Evolutionary conservation across 2,329 filamentous ascomycete species (phyloP).

Genomic region (Dactylellina drechsleri): DNA sequence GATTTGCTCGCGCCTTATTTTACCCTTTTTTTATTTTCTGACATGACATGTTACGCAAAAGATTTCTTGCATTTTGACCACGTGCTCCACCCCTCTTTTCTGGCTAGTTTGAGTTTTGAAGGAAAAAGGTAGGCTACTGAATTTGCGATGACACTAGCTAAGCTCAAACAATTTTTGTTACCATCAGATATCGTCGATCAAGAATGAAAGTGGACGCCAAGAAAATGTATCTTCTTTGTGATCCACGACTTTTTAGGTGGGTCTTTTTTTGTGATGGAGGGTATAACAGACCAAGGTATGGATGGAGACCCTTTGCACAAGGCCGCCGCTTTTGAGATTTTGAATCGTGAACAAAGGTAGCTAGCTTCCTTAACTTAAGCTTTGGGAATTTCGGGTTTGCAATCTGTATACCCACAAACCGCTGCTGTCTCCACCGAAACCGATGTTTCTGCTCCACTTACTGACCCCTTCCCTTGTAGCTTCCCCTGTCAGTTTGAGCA

Average conservation of each 20-base stretch:
- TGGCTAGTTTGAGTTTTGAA: slow-evolving; percentile 10
- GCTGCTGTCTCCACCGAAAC: no score
- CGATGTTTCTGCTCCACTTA: no score
- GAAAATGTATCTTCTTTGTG: not conserved
- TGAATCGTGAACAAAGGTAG: slow-evolving; percentile 1
- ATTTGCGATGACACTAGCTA: no score
- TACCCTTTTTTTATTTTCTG: slow-evolving; percentile 13
- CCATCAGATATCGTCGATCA: not conserved
- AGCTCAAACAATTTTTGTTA: no score
- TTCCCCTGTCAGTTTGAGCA: not conserved
- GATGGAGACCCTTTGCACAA: not conserved
- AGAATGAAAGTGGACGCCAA: not conserved
- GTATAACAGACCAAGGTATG: slow-evolving; percentile 14
- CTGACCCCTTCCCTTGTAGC: not conserved
- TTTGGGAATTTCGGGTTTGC: slow-evolving; percentile 2
- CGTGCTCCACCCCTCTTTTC: slow-evolving; percentile 45
- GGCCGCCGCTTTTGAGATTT: slow-evolving; percentile 16
- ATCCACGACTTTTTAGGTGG: slow-evolving; percentile 14
- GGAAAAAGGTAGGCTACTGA: no score
- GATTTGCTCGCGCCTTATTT: slow-evolving; percentile 12
- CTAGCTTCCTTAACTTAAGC: no score
- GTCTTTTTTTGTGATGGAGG: slow-evolving; percentile 10
- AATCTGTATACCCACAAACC: no score
- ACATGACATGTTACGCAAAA: slow-evolving; percentile 54
- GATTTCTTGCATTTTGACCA: slow-evolving; percentile 49